These are phyloP conservation scores for Coniosporium tulheliwenetii DNA, from an alignment of 2,329 filamentous ascomycete genomes.

Conservation along the genomic window DNA sequence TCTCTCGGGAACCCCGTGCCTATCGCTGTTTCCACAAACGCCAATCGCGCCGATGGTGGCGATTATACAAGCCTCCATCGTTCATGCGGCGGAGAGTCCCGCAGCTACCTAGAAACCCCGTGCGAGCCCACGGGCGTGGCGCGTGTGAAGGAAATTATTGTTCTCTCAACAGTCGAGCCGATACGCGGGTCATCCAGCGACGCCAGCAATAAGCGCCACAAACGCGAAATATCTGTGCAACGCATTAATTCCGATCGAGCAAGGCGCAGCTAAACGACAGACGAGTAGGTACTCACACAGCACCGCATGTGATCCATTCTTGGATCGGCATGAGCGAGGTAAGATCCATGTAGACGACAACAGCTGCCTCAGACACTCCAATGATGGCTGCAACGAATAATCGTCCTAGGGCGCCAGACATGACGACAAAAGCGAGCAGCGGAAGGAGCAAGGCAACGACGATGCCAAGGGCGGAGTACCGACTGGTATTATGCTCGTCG, in stretches of 20 bases:
- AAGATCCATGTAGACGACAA: conserved; percentile 18
- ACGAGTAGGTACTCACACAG: conserved; percentile 19
- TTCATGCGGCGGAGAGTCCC: no score
- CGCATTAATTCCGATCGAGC: not conserved
- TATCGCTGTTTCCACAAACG: no score
- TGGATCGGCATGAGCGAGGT: conserved; percentile 16
- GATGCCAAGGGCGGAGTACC: conserved; percentile 8
- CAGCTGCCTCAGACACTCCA: conserved; percentile 16
- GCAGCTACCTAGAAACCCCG: no score
- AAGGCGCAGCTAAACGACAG: conserved; percentile 5
- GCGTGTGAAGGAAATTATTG: no score
- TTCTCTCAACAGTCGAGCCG: no score
- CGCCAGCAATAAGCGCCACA: conserved; percentile 23
- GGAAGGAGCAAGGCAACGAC: conserved; percentile 23
- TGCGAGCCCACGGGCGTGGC: no score
- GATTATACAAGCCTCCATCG: no score
- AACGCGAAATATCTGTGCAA: conserved; percentile 21
- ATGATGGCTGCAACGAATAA: conserved; percentile 23
- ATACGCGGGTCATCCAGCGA: conserved; percentile 14
- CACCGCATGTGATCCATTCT: conserved; percentile 23
- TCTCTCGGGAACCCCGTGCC: no score
- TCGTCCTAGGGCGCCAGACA: conserved; percentile 23
- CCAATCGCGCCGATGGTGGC: no score
- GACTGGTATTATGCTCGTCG: not conserved
- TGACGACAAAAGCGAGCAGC: conserved; percentile 25